Percentiles rank a stretch among this genome's conserved stretches.
Conservation (phyloP, 257 asterid genomes). For the Voacanga thouarsii region DNA sequence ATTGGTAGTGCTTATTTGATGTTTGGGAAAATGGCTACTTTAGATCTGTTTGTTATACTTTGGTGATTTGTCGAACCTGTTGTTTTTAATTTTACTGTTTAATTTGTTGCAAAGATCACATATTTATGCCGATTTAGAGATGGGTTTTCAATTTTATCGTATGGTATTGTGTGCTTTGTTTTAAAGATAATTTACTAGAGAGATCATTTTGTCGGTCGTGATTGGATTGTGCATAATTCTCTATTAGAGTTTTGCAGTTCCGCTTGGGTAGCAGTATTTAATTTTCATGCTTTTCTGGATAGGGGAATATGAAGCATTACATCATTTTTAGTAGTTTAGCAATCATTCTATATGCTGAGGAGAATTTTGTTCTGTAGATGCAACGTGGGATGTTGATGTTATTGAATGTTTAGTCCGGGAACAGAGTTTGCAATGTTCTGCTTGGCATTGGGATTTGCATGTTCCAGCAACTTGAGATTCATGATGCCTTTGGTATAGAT, state of each 20-base stretch:
- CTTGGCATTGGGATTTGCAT: background rate
- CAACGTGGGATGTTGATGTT: no score
- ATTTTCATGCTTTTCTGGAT: background rate
- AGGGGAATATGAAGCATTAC: background rate
- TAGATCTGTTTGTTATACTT: slow-evolving; percentile 18
- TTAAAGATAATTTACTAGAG: background rate
- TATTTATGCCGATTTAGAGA: slow-evolving; percentile 5
- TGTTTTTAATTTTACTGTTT: slow-evolving; percentile 1
- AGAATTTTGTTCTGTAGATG: background rate
- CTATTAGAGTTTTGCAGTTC: background rate
- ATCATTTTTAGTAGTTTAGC: background rate
- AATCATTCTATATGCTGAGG: background rate
- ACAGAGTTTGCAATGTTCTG: background rate
- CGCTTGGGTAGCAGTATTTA: background rate
- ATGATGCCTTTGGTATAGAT: background rate
- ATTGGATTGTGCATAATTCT: background rate
- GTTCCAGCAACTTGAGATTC: background rate
- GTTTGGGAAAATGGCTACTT: slow-evolving; percentile 6
- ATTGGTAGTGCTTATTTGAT: background rate
- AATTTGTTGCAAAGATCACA: slow-evolving; percentile 13
- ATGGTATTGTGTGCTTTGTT: background rate
- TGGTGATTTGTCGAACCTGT: background rate
- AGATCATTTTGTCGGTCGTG: background rate
- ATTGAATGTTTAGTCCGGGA: background rate
- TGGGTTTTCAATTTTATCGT: slow-evolving; percentile 6